These are phyloP conservation scores for Eucommia ulmoides DNA, from an alignment of 257 asterid genomes.

Conservation along the genomic window DNA sequence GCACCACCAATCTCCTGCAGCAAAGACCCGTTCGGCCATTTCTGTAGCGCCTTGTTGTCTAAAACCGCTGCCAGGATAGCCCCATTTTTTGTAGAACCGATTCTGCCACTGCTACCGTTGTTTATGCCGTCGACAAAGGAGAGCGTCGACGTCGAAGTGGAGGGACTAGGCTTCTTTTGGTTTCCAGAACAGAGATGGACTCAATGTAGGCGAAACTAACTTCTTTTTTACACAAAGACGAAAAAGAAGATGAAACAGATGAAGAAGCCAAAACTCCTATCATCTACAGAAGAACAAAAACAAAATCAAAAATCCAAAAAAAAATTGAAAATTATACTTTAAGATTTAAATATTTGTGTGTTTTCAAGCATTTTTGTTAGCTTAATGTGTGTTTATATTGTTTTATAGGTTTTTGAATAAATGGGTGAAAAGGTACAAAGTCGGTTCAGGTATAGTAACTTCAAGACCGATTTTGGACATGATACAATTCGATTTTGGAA, in stretches of 20 bases:
- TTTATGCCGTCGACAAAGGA: slow-evolving; percentile 19
- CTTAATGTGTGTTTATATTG: too few species aligned
- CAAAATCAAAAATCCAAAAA: neutral
- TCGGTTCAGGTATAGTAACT: too few species aligned
- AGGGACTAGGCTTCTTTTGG: slow-evolving; percentile 40
- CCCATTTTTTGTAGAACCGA: slow-evolving; percentile 2
- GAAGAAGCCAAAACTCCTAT: slow-evolving; percentile 18
- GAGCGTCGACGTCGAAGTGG: slow-evolving; percentile 40
- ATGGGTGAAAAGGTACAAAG: too few species aligned
- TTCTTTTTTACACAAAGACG: slow-evolving; percentile 21
- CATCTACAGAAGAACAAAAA: slow-evolving; percentile 13
- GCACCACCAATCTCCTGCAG: neutral
- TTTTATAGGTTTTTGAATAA: too few species aligned
- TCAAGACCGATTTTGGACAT: too few species aligned
- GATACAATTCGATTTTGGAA: too few species aligned
- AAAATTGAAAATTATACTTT: neutral
- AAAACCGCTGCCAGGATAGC: slow-evolving; percentile 7
- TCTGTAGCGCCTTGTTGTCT: neutral
- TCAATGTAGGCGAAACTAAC: slow-evolving; percentile 27
- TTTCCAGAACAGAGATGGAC: slow-evolving; percentile 39
- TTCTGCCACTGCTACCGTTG: slow-evolving; percentile 15
- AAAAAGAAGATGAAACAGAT: slow-evolving; percentile 12
- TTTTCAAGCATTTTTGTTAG: too few species aligned
- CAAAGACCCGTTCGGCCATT: neutral
- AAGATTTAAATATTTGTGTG: too few species aligned